Percentiles rank a stretch among this genome's conserved stretches.
These are phyloP conservation scores for Rutstroemia sydowiana DNA, from an alignment of 2,329 filamentous ascomycete genomes.

Conservation along the genomic window DNA sequence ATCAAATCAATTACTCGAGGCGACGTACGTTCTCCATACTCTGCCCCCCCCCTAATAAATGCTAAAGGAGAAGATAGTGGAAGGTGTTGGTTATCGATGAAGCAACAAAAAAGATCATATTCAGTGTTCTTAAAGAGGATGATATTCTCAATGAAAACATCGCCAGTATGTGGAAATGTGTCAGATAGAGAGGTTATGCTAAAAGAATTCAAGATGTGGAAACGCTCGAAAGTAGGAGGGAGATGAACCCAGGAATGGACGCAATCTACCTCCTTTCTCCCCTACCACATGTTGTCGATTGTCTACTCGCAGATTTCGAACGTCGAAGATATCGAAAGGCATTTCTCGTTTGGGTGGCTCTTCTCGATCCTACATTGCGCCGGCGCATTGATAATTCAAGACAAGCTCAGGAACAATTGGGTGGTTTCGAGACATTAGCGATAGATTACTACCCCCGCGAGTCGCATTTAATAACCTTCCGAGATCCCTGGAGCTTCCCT, in stretches of 20 bases:
- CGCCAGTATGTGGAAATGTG: conserved; percentile 55
- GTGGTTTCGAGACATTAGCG: conserved; percentile 73
- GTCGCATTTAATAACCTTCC: conserved; percentile 83
- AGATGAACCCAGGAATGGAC: conserved; percentile 82
- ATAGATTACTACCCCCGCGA: conserved; percentile 88
- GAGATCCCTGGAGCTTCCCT: conserved; percentile 93
- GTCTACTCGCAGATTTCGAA: conserved; percentile 87
- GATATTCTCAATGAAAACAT: conserved; percentile 96
- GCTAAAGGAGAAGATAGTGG: conserved; percentile 55
- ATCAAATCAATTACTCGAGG: conserved; percentile 73
- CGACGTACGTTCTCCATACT: conserved; percentile 52
- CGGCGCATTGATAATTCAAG: conserved; percentile 67
- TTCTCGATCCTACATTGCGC: conserved; percentile 63
- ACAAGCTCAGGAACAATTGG: conserved; percentile 64
- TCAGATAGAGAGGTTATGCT: conserved; percentile 4
- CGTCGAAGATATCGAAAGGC: conserved; percentile 70
- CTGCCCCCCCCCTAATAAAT: neutral
- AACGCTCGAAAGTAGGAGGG: conserved; percentile 79
- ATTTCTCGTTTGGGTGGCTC: conserved; percentile 78
- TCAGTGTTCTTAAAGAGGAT: conserved; percentile 90
- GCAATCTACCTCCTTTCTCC: conserved; percentile 89
- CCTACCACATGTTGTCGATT: conserved; percentile 82
- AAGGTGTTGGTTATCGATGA: conserved; percentile 92
- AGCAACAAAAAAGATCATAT: conserved; percentile 73
- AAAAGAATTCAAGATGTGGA: conserved; percentile 66